These are phyloP conservation scores for Odonthalia washingtoniensis DNA, from an alignment of 31 red algal genomes.

Conservation along the genomic window DNA sequence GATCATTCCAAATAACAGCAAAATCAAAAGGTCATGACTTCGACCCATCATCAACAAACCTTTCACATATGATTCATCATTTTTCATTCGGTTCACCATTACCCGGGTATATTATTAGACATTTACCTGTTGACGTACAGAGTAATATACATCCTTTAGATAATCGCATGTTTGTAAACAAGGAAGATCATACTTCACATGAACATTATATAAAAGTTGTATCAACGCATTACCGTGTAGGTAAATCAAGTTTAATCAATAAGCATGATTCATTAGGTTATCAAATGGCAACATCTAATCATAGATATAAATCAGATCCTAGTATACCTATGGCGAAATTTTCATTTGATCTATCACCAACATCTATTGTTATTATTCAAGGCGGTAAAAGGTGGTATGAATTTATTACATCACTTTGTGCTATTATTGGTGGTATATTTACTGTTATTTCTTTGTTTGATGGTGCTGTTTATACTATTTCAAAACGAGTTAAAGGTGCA, in stretches of 20 bases:
- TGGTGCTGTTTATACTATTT: constrained; percentile 64
- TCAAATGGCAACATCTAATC: constrained; percentile 79
- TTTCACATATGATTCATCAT: constrained; percentile 82
- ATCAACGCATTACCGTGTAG: constrained; percentile 76
- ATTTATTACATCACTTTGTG: constrained; percentile 78
- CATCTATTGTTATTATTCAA: constrained; percentile 82
- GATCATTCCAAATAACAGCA: constrained; percentile 74
- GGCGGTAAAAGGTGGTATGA: constrained; percentile 88
- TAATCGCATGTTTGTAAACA: constrained; percentile 60
- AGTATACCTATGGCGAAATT: constrained; percentile 74
- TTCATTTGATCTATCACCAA: constrained; percentile 75
- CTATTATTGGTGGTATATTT: constrained; percentile 83
- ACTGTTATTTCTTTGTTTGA: constrained; percentile 75
- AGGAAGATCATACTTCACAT: constrained; percentile 69
- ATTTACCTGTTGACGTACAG: constrained; percentile 54
- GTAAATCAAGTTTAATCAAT: constrained; percentile 60
- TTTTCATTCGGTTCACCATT: constrained; percentile 72
- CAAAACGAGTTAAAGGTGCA: constrained; percentile 68
- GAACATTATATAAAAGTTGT: constrained; percentile 89
- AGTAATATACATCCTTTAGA: constrained; percentile 73
- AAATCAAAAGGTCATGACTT: constrained; percentile 76
- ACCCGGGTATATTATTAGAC: constrained; percentile 46
- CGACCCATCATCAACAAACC: constrained; percentile 72
- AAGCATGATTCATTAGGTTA: constrained; percentile 70
- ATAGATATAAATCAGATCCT: constrained; percentile 71